phyloP scores from a whole-genome alignment of 768 basidiomycete genomes.

The Termitomyces sp. region DNA sequence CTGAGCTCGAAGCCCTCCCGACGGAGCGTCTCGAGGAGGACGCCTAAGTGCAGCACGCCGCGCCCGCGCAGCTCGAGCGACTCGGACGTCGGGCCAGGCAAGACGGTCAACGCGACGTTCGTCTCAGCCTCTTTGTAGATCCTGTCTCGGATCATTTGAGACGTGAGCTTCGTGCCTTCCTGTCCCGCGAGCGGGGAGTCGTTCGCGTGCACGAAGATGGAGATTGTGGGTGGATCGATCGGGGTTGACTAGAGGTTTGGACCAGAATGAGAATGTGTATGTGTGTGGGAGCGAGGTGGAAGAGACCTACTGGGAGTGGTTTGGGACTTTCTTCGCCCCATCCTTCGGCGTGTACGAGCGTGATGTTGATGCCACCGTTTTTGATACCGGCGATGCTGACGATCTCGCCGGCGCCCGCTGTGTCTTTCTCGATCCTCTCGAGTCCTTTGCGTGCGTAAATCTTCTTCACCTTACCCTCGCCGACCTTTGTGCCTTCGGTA shows the following conservation, averaged over 20 bases:
- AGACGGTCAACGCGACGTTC: conserved; percentile 43
- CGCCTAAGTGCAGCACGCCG: conserved; percentile 45
- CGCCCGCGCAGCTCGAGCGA: conserved; percentile 43
- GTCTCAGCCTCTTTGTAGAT: conserved; percentile 46
- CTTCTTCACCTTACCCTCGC: conserved; percentile 46
- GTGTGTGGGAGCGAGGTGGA: too few species aligned
- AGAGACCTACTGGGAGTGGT: conserved; percentile 29
- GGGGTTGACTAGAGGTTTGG: conserved; percentile 27
- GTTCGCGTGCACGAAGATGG: conserved; percentile 40
- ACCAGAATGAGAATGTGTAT: background rate
- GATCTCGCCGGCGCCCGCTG: conserved; percentile 44
- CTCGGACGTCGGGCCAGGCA: conserved; percentile 44
- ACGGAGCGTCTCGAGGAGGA: conserved; percentile 43
- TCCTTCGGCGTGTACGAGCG: conserved; percentile 36
- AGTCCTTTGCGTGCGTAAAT: conserved; percentile 32
- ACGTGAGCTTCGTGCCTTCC: conserved; percentile 44
- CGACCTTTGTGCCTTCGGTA: conserved; percentile 36
- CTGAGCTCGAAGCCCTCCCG: conserved; percentile 44
- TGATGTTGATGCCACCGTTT: conserved; percentile 40
- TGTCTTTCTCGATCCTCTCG: conserved; percentile 36
- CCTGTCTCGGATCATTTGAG: conserved; percentile 41
- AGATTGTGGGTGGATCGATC: conserved; percentile 47
- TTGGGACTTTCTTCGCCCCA: conserved; percentile 36
- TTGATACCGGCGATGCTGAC: conserved; percentile 44
- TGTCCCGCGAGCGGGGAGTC: conserved; percentile 41